These are phyloP conservation scores for Candida vartiovaarae DNA, from an alignment of 805 yeast species.

Conservation along the genomic window DNA sequence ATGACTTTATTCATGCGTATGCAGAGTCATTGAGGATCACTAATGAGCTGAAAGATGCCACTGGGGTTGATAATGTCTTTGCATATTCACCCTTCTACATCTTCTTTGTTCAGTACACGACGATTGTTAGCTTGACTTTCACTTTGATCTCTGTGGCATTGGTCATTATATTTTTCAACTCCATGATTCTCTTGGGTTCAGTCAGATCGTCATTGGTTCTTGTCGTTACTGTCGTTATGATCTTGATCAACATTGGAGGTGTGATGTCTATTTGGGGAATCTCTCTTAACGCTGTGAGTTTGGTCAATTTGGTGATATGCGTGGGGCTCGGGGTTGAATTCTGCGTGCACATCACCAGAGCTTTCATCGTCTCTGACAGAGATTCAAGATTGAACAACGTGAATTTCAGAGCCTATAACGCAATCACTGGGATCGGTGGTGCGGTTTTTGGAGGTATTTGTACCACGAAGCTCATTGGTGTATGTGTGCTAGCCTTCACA, in stretches of 20 bases:
- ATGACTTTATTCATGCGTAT: conserved; percentile 77
- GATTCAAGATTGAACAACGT: conserved; percentile 27
- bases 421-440: conserved; percentile 78
- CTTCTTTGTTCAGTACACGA: conserved; percentile 80
- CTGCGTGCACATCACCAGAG: conserved; percentile 79
- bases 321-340: conserved; percentile 92
- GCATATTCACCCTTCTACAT: conserved; percentile 93
- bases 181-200: conserved; percentile 62
- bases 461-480: conserved; percentile 83
- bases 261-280: conserved; percentile 69
- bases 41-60: conserved; percentile 37
- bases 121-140: conserved; percentile 55
- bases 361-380: conserved; percentile 41
- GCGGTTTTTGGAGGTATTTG: conserved; percentile 89
- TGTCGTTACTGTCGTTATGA: conserved; percentile 50
- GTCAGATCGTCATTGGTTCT: conserved; percentile 50
- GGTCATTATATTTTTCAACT: conserved; percentile 41
- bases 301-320: conserved; percentile 89
- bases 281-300: conserved; percentile 78
- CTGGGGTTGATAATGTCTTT: conserved; percentile 50
- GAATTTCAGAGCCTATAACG: conserved; percentile 36
- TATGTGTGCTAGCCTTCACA: conserved; percentile 79
- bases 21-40: conserved; percentile 63
- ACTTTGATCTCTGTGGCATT: conserved; percentile 47
- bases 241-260: conserved; percentile 71